These are phyloP conservation scores for Penicillium silybi DNA, from an alignment of 495 filamentous ascomycete genomes.

Conservation along the genomic window DNA sequence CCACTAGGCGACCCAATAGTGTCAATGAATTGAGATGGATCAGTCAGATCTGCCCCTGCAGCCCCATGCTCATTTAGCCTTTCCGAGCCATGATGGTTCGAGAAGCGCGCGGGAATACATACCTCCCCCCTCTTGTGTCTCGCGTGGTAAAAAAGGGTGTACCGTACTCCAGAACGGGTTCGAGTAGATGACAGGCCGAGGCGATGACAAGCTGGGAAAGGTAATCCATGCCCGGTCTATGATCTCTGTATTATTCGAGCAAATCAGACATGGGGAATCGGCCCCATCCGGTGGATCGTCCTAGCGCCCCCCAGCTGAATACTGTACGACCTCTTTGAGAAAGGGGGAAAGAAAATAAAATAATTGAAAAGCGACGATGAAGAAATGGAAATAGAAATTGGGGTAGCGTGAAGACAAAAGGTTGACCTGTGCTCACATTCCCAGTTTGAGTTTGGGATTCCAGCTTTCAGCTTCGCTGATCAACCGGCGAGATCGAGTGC, in stretches of 20 bases:
- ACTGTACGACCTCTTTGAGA: not conserved
- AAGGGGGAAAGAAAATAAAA: not conserved
- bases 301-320: constrained; percentile 2
- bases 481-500: not conserved
- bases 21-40: not conserved
- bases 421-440: not conserved
- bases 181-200: not conserved
- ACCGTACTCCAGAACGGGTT: no score
- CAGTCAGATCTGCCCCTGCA: not conserved
- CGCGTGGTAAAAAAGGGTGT: not conserved
- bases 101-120: not conserved
- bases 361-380: not conserved
- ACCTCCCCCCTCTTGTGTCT: not conserved
- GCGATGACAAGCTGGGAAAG: not conserved
- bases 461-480: not conserved
- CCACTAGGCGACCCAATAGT: not conserved
- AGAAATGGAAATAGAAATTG: not conserved
- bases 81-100: not conserved
- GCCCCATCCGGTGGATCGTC: constrained; percentile 17
- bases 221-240: not conserved
- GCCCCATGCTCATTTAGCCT: not conserved
- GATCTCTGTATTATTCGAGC: constrained; percentile 11
- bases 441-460: not conserved
- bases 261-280: constrained; percentile 10
- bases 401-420: not conserved